A percentile compares a stretch with the other conserved stretches of the same genome.
phyloP scores from a whole-genome alignment of 345 rosid species.

The Ailanthus altissimus region DNA sequence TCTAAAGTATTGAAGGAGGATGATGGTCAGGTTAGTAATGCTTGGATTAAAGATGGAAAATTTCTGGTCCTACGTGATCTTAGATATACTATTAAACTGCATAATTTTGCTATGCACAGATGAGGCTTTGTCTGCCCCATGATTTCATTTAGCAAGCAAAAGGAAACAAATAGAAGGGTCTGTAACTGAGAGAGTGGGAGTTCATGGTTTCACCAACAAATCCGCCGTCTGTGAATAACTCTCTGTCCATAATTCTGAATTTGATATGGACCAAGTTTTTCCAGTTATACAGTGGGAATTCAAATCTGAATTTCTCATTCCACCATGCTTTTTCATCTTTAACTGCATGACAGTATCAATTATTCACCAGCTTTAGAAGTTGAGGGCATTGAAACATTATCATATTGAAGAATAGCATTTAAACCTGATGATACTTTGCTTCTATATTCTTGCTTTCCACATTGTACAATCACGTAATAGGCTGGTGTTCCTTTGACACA shows the following conservation, averaged over 20 bases:
- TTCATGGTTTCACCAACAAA: conserved; percentile 84
- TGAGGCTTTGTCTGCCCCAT: background rate
- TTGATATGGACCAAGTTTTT: conserved; percentile 52
- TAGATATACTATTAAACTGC: background rate
- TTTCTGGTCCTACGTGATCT: background rate
- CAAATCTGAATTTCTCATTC: conserved; percentile 83
- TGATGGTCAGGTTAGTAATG: background rate
- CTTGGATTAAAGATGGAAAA: background rate
- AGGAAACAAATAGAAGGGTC: background rate
- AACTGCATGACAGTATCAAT: conserved; percentile 36
- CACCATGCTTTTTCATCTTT: conserved; percentile 57
- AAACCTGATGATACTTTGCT: conserved; percentile 77
- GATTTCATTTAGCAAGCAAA: background rate
- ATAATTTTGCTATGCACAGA: no score
- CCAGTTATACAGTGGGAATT: conserved; percentile 56
- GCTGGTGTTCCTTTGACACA: conserved; percentile 55
- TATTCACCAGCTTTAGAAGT: background rate
- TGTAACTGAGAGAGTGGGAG: background rate
- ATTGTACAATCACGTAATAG: conserved; percentile 59
- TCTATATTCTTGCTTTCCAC: conserved; percentile 58
- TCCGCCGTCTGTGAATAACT: conserved; percentile 53
- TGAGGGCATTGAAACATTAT: background rate
- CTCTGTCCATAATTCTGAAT: conserved; percentile 65
- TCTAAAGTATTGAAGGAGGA: no score
- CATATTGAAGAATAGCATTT: conserved; percentile 16